phyloP scores from a whole-genome alignment of 1,139 yeast genomes.

The Hansenula lynferdii region DNA sequence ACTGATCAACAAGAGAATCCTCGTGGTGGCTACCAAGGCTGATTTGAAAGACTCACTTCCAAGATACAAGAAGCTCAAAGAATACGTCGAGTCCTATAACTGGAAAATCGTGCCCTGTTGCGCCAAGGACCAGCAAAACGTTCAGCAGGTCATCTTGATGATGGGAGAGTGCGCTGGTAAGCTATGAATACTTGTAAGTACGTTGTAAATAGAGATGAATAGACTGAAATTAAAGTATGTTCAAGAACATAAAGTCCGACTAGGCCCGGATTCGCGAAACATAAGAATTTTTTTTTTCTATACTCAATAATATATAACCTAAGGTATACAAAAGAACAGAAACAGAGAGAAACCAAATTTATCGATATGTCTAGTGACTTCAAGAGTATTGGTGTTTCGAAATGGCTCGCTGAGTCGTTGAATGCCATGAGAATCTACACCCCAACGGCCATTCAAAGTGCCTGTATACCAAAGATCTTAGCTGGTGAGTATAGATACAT shows the following conservation, averaged over 20 bases:
- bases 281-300: conserved; percentile 1
- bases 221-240: not conserved
- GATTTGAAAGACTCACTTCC: conserved; percentile 55
- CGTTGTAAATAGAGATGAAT: not conserved
- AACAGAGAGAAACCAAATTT: not conserved
- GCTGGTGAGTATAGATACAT: conserved; percentile 31
- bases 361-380: not conserved
- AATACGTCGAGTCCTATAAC: conserved; percentile 34
- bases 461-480: conserved; percentile 84
- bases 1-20: conserved; percentile 50
- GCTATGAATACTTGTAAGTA: conserved; percentile 5
- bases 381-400: conserved; percentile 58
- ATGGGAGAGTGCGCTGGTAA: conserved; percentile 64
- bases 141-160: conserved; percentile 60
- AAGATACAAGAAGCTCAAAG: conserved; percentile 38
- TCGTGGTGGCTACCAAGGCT: conserved; percentile 90
- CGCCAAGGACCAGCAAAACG: conserved; percentile 67
- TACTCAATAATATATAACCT: not conserved
- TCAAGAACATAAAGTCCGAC: not conserved
- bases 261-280: not conserved
- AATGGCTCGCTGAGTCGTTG: conserved; percentile 83
- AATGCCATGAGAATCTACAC: conserved; percentile 72
- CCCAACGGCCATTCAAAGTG: conserved; percentile 85
- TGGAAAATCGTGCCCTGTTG: conserved; percentile 87
- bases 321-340: not conserved